phyloP scores from a whole-genome alignment of 208 protist genomes.

The Leishmania arabica region DNA sequence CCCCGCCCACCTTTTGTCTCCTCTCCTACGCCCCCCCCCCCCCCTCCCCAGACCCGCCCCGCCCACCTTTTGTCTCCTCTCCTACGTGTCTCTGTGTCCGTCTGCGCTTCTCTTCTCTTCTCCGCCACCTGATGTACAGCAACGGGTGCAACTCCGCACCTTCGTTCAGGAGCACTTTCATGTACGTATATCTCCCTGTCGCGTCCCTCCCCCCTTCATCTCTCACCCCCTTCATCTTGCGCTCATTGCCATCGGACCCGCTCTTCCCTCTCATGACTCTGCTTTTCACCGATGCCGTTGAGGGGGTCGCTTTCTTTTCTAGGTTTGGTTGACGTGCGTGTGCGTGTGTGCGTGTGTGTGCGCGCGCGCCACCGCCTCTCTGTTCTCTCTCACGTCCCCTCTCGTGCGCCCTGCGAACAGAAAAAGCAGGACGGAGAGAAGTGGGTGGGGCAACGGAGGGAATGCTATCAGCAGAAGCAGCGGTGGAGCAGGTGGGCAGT shows the following conservation, averaged over 20 bases:
- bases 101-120: not conserved
- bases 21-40: no score
- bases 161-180: not conserved
- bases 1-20: no score
- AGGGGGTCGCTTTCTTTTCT: not conserved
- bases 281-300: not conserved
- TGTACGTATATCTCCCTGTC: not conserved
- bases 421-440: not conserved
- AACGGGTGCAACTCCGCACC: not conserved
- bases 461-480: not conserved
- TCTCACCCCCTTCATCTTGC: not conserved
- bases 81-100: not conserved
- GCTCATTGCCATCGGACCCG: not conserved
- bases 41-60: not conserved
- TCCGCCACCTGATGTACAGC: slow-evolving; percentile 5
- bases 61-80: not conserved
- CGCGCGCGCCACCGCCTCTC: not conserved
- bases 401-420: not conserved
- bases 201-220: not conserved
- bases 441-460: not conserved
- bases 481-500: not conserved
- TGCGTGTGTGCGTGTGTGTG: no score
- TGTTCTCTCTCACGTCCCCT: not conserved
- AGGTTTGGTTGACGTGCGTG: no score
- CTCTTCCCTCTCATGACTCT: not conserved